Evolutionary conservation across 2,329 filamentous ascomycete genomes (phyloP), one percentile per base, ranked within the genome.

Genomic region (Zopfia rhizophila): DNA sequence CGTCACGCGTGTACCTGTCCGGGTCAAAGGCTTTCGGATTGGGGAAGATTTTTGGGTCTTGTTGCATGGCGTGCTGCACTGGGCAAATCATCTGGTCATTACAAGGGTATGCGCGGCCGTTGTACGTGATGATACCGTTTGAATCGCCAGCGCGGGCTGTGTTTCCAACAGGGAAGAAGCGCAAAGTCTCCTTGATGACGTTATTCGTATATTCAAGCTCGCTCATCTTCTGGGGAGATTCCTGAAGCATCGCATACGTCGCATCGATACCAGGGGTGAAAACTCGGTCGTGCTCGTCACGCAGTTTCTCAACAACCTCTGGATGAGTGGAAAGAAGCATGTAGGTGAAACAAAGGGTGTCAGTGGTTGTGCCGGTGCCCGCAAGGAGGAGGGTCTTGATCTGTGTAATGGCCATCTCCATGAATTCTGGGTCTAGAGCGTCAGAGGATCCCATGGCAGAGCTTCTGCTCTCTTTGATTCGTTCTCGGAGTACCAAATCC

Each of bases 181-280:
- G 74, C 3, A 84, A 68, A 1, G 75, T 73, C 62, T 85, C 82
- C 46, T 80, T 80, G 49, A 82, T 73, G 6, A 82, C 73, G 18
- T 79, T 80, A 4, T 65, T 66, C 3, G 80, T 81, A 58, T 81
- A 83, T 0, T 74, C 71, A 17, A 84, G 70, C 29, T 75, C 68
- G 60, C 79, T 81, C 37, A 84, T 69, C 3, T 78, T 68, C 18
- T 72, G 61, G 1, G 78, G 75, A 18, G 79, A 66, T 2, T 69
- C 51, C 23, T 68, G 61, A 14, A 84, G 68, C 19, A 70, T 61
- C 2, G 62, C 55, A 21, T 72, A 73, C 0, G 72, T 70, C 4
- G 63, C 61, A 4, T 68, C 56, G 7, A 69, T 57, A 29, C 77
- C 71, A 0, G 72, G 44, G 8, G 79, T 77, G 29, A 83, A 76